Percentiles rank a stretch among this genome's conserved stretches.
phyloP scores from a whole-genome alignment of 768 basidiomycete species.

The Amanita fuliginea region DNA sequence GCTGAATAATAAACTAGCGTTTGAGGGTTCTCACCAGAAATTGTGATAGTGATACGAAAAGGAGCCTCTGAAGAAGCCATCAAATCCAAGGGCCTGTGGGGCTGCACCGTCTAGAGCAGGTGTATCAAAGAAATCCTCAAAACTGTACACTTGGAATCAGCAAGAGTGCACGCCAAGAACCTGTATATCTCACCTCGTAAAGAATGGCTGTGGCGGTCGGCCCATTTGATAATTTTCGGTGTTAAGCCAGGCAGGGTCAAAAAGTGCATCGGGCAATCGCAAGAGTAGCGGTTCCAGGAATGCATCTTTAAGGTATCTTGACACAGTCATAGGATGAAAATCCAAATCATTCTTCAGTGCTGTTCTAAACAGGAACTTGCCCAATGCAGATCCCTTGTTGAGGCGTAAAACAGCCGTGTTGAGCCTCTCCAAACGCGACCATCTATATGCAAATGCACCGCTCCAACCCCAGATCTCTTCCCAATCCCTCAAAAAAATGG shows the following conservation, averaged over 20 bases:
- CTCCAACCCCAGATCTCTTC: slow-evolving; percentile 97
- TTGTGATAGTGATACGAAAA: slow-evolving; percentile 97
- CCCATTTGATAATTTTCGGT: slow-evolving; percentile 88
- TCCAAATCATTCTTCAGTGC: slow-evolving; percentile 90
- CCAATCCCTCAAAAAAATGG: slow-evolving; percentile 94
- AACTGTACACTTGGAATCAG: slow-evolving; percentile 26
- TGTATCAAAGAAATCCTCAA: slow-evolving; percentile 83
- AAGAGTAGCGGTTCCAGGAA: slow-evolving; percentile 74
- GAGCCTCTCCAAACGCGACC: slow-evolving; percentile 87
- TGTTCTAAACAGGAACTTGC: slow-evolving; percentile 88
- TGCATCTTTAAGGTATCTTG: slow-evolving; percentile 84
- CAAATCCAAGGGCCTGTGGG: slow-evolving; percentile 81
- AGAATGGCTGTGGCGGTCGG: slow-evolving; percentile 90
- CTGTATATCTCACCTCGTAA: slow-evolving; percentile 52
- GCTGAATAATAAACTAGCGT: background rate
- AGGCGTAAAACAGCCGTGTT: slow-evolving; percentile 94
- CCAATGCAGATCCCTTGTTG: slow-evolving; percentile 87
- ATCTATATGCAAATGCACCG: slow-evolving; percentile 94
- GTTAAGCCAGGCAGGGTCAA: slow-evolving; percentile 95
- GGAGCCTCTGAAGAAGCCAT: slow-evolving; percentile 93
- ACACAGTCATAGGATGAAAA: slow-evolving; percentile 96
- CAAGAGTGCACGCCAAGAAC: background rate
- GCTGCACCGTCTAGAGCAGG: slow-evolving; percentile 64
- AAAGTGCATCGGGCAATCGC: slow-evolving; percentile 88
- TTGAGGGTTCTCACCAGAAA: slow-evolving; percentile 50